These are phyloP conservation scores for Cryptococcus sp. DNA, from an alignment of 1,284 basidiomycete species.

Conservation along the genomic window DNA sequence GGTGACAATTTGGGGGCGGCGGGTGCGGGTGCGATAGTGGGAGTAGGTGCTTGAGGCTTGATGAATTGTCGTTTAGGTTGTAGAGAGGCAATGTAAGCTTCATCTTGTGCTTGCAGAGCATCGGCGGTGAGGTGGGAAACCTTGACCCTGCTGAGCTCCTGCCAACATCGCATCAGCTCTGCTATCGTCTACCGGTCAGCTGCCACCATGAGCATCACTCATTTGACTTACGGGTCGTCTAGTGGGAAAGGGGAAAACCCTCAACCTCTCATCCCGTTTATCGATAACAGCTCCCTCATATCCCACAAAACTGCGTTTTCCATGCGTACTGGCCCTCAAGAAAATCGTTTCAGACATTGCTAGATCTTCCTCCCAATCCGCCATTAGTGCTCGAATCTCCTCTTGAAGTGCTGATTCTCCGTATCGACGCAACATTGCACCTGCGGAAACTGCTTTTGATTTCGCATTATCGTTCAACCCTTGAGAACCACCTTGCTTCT, in stretches of 20 bases:
- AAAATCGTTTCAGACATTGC: constrained; percentile 77
- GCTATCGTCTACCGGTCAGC: constrained; percentile 66
- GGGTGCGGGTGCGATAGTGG: constrained; percentile 47
- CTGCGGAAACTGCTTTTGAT: constrained; percentile 88
- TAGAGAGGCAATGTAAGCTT: constrained; percentile 76
- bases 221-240: constrained; percentile 68
- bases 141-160: constrained; percentile 82
- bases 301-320: constrained; percentile 80
- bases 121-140: constrained; percentile 80
- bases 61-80: constrained; percentile 56
- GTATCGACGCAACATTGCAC: constrained; percentile 88
- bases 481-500: constrained; percentile 97
- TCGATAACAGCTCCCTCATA: constrained; percentile 66
- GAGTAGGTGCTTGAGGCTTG: constrained; percentile 34
- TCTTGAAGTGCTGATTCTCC: constrained; percentile 90
- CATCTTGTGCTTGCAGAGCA: constrained; percentile 75
- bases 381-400: constrained; percentile 78
- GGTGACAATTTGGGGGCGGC: constrained; percentile 62
- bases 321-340: constrained; percentile 78
- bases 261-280: constrained; percentile 69
- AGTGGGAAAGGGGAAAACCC: constrained; percentile 90
- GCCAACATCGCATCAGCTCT: constrained; percentile 80
- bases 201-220: constrained; percentile 1
- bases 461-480: constrained; percentile 88
- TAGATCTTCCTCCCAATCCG: constrained; percentile 81